Evolutionary conservation across 257 asterid species (phyloP).

Genomic region (Pogostemon cablin): DNA sequence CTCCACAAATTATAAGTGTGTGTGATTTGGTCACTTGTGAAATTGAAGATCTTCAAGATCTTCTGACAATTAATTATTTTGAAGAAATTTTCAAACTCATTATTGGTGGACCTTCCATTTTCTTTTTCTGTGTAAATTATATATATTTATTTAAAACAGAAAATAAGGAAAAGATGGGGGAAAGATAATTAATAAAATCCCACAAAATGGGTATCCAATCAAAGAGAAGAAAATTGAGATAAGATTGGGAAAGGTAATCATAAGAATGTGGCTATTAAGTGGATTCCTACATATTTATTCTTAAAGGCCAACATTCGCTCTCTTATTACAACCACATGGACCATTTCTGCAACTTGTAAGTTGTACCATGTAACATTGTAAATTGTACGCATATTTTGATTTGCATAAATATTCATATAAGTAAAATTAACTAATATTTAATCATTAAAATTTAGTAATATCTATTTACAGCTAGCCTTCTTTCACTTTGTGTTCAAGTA

Average conservation of each 20-base stretch:
- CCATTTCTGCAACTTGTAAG: no score
- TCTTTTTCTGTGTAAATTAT: conserved; percentile 5
- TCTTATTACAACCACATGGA: conserved; percentile 27
- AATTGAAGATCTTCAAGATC: conserved; percentile 30
- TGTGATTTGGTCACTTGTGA: neutral
- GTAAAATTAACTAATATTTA: no score
- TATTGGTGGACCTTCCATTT: conserved; percentile 26
- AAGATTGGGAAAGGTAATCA: conserved; percentile 37
- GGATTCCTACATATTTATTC: conserved; percentile 36
- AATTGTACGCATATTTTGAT: no score
- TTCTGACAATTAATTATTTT: conserved; percentile 22
- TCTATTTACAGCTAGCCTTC: no score
- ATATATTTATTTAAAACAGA: neutral
- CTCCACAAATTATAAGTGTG: neutral
- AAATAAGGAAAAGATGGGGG: neutral
- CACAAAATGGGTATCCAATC: conserved; percentile 37
- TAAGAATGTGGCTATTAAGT: conserved; percentile 36
- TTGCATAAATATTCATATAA: no score
- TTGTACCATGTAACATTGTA: no score
- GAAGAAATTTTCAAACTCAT: neutral
- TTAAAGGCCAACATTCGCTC: conserved; percentile 22
- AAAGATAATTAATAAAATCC: conserved; percentile 16
- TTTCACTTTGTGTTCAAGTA: no score
- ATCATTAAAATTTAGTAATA: no score
- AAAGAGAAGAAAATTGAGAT: conserved; percentile 23